A percentile compares a stretch with the other conserved stretches of the same genome.
Conservation (phyloP, 2,329 filamentous ascomycete species). For the Geoglossum cookeanum region DNA sequence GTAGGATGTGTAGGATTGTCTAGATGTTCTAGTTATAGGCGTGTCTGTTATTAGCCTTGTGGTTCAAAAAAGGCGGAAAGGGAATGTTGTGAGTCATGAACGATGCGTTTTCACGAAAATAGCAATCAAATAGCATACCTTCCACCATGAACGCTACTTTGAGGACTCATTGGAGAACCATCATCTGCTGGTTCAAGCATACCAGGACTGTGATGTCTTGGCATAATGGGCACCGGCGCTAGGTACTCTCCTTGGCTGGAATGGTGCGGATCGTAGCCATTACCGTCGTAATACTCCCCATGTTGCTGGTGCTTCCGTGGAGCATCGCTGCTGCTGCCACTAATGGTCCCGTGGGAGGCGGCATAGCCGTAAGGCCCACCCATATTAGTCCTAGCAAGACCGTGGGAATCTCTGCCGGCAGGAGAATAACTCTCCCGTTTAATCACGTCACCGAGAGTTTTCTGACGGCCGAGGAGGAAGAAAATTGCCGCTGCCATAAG, state of each 20-base stretch:
- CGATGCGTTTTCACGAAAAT: not conserved
- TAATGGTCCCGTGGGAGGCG: not conserved
- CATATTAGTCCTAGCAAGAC: not conserved
- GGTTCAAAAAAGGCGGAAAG: not conserved
- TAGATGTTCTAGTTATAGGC: not conserved
- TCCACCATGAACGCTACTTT: not conserved
- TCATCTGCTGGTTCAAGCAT: not conserved
- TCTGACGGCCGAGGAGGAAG: conserved; percentile 24
- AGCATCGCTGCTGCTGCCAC: not conserved
- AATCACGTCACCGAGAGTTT: not conserved
- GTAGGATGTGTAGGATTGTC: not conserved
- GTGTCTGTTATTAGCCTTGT: not conserved
- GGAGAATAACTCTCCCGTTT: not conserved
- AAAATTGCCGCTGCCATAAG: conserved; percentile 27
- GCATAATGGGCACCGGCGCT: not conserved
- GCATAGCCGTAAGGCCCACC: not conserved
- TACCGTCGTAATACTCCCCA: not conserved
- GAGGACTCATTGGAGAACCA: not conserved
- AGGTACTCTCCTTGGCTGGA: not conserved
- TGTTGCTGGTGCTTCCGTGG: not conserved
- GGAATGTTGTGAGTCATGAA: too few species aligned
- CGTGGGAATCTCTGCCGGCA: not conserved
- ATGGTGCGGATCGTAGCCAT: not conserved
- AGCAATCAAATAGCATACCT: not conserved
- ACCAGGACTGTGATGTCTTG: not conserved